Percentiles rank a stretch among this genome's conserved stretches.
phyloP scores from a whole-genome alignment of 164 flowering plant genomes.

The Nelumbo lutea region DNA sequence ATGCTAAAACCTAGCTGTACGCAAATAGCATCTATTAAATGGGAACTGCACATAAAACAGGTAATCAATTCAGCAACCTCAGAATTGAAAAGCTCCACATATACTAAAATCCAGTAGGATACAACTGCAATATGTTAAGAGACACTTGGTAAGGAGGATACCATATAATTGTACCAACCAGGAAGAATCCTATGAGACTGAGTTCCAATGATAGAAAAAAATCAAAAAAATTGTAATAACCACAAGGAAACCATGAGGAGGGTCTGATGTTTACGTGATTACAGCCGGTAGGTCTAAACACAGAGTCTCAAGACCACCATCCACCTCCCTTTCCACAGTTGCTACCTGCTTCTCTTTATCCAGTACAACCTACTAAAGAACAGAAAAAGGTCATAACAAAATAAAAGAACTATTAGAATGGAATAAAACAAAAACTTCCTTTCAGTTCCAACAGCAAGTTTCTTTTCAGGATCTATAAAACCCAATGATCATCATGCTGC shows the following conservation, averaged over 20 bases:
- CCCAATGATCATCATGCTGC: background rate
- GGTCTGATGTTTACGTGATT: slow-evolving; percentile 50
- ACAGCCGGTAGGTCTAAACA: slow-evolving; percentile 84
- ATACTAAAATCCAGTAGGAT: no score
- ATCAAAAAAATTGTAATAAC: background rate
- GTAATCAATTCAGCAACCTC: no score
- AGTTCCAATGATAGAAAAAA: background rate
- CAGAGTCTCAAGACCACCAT: slow-evolving; percentile 85
- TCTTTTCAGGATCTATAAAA: background rate
- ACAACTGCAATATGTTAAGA: no score
- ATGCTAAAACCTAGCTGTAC: no score
- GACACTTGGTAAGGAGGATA: no score
- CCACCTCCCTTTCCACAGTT: slow-evolving; percentile 91
- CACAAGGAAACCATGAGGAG: background rate
- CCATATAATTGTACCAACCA: no score
- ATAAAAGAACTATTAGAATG: background rate
- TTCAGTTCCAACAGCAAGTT: background rate
- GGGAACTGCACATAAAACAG: no score
- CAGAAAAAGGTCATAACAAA: slow-evolving; percentile 9
- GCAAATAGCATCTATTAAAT: no score
- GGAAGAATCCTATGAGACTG: background rate
- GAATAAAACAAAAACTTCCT: background rate
- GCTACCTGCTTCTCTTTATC: slow-evolving; percentile 69
- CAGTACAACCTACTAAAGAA: slow-evolving; percentile 67
- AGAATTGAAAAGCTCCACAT: no score